Percentiles rank a stretch among this genome's conserved stretches.
These are phyloP conservation scores for Ascochyta lentis DNA, from an alignment of 2,329 filamentous ascomycete species.

Conservation along the genomic window DNA sequence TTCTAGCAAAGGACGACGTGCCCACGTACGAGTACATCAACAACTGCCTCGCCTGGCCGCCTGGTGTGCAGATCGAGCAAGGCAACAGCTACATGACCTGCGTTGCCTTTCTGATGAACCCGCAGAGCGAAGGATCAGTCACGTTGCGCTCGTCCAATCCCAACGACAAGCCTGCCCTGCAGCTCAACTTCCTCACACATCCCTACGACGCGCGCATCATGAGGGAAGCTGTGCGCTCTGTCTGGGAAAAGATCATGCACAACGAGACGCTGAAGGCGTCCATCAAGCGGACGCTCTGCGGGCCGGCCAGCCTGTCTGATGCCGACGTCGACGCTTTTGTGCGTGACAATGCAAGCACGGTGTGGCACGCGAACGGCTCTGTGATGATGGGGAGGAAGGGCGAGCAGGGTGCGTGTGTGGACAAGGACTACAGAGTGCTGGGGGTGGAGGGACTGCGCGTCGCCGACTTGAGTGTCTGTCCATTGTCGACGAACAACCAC, in stretches of 20 bases:
- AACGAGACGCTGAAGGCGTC: constrained; percentile 60
- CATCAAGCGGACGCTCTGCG: constrained; percentile 55
- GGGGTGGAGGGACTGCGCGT: constrained; percentile 49
- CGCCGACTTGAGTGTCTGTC: constrained; percentile 47
- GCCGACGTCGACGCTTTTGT: constrained; percentile 58
- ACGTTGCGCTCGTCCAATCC: constrained; percentile 62
- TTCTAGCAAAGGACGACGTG: constrained; percentile 58
- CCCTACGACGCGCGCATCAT: constrained; percentile 59
- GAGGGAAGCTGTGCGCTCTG: constrained; percentile 46
- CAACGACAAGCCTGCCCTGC: constrained; percentile 57
- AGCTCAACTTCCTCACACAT: constrained; percentile 61
- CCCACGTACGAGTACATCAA: constrained; percentile 64
- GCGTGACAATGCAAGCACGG: constrained; percentile 35
- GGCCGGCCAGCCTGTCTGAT: constrained; percentile 52
- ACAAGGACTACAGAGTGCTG: constrained; percentile 46
- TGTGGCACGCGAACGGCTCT: constrained; percentile 49
- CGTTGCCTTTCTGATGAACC: constrained; percentile 56
- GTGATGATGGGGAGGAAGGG: constrained; percentile 47
- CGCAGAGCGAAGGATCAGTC: constrained; percentile 60
- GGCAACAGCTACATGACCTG: constrained; percentile 47
- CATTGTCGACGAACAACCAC: constrained; percentile 45
- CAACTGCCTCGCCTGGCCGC: constrained; percentile 32
- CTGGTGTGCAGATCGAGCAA: constrained; percentile 28
- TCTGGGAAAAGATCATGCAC: constrained; percentile 50
- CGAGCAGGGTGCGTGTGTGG: constrained; percentile 47